These are phyloP conservation scores for Candolleomyces eurysporus DNA, from an alignment of 768 basidiomycete species.

Conservation along the genomic window DNA sequence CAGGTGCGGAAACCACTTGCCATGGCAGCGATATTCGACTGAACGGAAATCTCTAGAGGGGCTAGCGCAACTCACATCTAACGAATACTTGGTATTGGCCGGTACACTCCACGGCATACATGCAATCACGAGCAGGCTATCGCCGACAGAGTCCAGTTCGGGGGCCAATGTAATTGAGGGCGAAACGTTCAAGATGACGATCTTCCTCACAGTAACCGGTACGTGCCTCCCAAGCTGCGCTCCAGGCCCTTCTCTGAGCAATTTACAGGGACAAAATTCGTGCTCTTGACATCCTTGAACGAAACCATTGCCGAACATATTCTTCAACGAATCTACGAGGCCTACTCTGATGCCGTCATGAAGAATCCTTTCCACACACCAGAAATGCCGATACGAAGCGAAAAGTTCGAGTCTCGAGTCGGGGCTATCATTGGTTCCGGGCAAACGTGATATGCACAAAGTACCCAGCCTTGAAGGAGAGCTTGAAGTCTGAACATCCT, in stretches of 20 bases:
- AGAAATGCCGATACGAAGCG: conserved; percentile 98
- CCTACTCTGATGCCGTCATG: conserved; percentile 94
- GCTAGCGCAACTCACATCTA: conserved; percentile 86
- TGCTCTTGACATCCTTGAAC: conserved; percentile 79
- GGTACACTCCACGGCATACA: conserved; percentile 98
- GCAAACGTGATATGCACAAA: conserved; percentile 17
- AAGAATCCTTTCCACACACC: conserved; percentile 99
- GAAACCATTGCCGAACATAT: conserved; percentile 68
- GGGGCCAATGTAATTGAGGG: conserved; percentile 95
- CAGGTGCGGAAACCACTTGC: conserved; percentile 50
- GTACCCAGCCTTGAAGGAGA: background rate
- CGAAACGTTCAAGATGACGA: conserved; percentile 92
- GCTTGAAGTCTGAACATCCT: no score
- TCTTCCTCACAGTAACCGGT: conserved; percentile 91
- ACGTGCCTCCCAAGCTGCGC: conserved; percentile 10
- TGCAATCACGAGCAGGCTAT: conserved; percentile 92
- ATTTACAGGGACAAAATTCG: conserved; percentile 86
- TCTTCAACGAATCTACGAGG: conserved; percentile 87
- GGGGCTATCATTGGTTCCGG: conserved; percentile 54
- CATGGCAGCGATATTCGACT: conserved; percentile 1
- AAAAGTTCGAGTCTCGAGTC: conserved; percentile 80
- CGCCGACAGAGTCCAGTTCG: conserved; percentile 78
- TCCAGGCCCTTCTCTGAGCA: background rate
- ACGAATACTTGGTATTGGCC: conserved; percentile 93
- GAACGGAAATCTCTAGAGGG: conserved; percentile 60